Evolutionary conservation across 108 stramenopile species (phyloP).

Genomic region (Mediolabrus comicus): DNA sequence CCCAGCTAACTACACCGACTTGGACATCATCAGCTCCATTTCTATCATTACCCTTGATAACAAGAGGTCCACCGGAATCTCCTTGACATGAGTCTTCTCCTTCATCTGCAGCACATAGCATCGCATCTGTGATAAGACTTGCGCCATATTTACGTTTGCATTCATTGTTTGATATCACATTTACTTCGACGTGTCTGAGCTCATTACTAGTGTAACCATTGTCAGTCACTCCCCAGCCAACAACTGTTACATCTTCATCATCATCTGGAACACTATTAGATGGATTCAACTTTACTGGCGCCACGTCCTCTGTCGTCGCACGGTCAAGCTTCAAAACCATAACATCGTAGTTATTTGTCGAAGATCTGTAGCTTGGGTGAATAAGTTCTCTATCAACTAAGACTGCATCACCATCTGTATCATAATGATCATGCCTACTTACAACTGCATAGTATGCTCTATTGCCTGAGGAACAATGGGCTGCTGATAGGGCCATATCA

Average conservation of each 20-base stretch:
- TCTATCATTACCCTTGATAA: slow-evolving; percentile 15
- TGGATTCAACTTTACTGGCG: neutral
- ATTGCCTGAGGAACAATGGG: slow-evolving; percentile 21
- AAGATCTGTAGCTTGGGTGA: neutral
- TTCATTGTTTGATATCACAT: neutral
- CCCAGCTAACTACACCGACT: slow-evolving; percentile 21
- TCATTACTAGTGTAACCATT: neutral
- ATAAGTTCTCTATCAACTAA: neutral
- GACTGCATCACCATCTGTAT: neutral
- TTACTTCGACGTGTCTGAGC: slow-evolving; percentile 3
- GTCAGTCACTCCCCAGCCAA: slow-evolving; percentile 18
- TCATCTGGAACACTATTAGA: neutral
- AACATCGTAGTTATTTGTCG: neutral
- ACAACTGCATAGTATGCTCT: neutral
- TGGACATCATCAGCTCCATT: neutral
- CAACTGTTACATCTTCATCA: neutral
- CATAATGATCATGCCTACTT: neutral
- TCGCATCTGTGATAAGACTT: neutral
- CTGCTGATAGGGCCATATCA: slow-evolving; percentile 48
- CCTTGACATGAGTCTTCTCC: slow-evolving; percentile 17
- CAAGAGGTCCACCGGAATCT: slow-evolving; percentile 37
- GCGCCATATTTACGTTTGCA: neutral
- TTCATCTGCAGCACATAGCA: slow-evolving; percentile 12
- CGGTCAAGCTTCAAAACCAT: neutral
- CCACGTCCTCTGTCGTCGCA: neutral